Evolutionary conservation across 2,329 filamentous ascomycete species (phyloP).

Genomic region (Fusarium mangiferae): DNA sequence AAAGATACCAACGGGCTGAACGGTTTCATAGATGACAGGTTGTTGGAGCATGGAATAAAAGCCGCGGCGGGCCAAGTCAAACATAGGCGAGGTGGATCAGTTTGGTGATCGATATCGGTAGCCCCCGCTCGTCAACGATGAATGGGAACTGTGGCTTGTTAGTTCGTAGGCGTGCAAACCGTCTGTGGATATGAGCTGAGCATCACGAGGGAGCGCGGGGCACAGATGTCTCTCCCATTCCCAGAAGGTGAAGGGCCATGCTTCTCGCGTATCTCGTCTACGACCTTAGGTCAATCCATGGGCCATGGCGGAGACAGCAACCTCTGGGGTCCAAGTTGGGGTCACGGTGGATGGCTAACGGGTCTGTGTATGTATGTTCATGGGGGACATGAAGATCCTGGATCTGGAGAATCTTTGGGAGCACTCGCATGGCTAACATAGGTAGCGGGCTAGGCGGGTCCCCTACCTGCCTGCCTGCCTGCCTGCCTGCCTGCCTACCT

Average conservation of each 20-base stretch:
- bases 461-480: background rate
- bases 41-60: constrained; percentile 17
- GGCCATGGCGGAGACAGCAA: constrained; percentile 26
- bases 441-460: constrained; percentile 4
- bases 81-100: constrained; percentile 31
- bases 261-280: constrained; percentile 43
- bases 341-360: constrained; percentile 25
- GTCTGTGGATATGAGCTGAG: constrained; percentile 30
- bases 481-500: no score
- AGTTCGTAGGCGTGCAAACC: constrained; percentile 25
- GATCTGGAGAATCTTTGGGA: constrained; percentile 21
- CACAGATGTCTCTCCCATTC: constrained; percentile 24
- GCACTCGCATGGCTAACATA: constrained; percentile 27
- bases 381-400: constrained; percentile 32
- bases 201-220: constrained; percentile 41
- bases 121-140: constrained; percentile 1
- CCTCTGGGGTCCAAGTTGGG: constrained; percentile 32
- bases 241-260: constrained; percentile 26
- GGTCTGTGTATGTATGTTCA: constrained; percentile 25
- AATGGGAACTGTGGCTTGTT: constrained; percentile 37
- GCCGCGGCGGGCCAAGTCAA: constrained; percentile 30
- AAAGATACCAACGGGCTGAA: constrained; percentile 29
- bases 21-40: constrained; percentile 13
- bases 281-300: constrained; percentile 29
- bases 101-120: constrained; percentile 32